A percentile compares a stretch with the other conserved stretches of the same genome.
These are phyloP conservation scores for Myxozyma nipponensis DNA, from an alignment of 805 yeast genomes.

Conservation along the genomic window DNA sequence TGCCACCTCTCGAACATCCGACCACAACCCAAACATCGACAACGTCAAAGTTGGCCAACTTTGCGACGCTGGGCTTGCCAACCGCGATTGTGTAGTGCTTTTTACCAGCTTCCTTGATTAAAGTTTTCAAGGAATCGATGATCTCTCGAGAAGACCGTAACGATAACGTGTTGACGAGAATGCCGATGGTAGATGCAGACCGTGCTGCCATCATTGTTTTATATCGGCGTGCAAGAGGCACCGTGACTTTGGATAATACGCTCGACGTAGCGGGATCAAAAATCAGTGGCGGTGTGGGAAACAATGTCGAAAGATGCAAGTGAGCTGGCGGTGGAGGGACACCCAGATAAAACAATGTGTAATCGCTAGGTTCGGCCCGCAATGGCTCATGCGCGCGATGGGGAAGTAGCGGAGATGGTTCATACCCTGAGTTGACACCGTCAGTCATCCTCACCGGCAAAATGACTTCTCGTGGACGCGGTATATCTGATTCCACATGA, in stretches of 20 bases:
- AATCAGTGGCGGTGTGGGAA: slow-evolving; percentile 35
- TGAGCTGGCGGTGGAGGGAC: slow-evolving; percentile 75
- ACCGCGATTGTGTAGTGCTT: slow-evolving; percentile 93
- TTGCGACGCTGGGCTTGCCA: slow-evolving; percentile 97
- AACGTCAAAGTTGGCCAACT: slow-evolving; percentile 91
- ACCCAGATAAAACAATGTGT: slow-evolving; percentile 64
- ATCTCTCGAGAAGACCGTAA: slow-evolving; percentile 67
- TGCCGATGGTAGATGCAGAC: slow-evolving; percentile 87
- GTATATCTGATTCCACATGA: background rate
- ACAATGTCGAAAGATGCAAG: slow-evolving; percentile 69
- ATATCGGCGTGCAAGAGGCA: slow-evolving; percentile 74
- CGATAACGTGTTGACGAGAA: slow-evolving; percentile 85
- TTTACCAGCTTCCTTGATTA: slow-evolving; percentile 73
- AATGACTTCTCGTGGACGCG: slow-evolving; percentile 11
- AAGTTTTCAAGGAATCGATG: slow-evolving; percentile 54
- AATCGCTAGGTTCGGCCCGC: slow-evolving; percentile 41
- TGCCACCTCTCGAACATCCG: slow-evolving; percentile 94
- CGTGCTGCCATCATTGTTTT: slow-evolving; percentile 83
- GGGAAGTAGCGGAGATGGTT: slow-evolving; percentile 8
- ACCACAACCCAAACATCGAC: slow-evolving; percentile 91
- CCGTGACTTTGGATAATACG: background rate
- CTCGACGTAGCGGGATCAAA: slow-evolving; percentile 14
- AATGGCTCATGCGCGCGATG: slow-evolving; percentile 28
- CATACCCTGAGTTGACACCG: background rate
- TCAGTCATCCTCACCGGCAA: slow-evolving; percentile 5